Evolutionary conservation across 805 yeast genomes (phyloP).

Genomic region (Candida yuanshanica): DNA sequence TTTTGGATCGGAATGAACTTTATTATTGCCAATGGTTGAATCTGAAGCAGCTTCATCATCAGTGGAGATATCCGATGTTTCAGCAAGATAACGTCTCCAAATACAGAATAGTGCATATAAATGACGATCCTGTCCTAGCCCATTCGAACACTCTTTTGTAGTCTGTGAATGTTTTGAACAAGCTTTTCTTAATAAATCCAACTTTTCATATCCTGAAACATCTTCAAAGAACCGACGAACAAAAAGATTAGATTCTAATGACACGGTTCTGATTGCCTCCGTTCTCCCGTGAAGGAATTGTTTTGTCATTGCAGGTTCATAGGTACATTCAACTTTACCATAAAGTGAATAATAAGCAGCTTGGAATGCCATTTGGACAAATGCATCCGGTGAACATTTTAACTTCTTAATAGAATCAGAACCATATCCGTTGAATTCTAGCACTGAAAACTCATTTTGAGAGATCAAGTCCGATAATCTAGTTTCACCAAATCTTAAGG

Average conservation of each 20-base stretch:
- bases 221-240: constrained; percentile 81
- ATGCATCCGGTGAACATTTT: constrained; percentile 92
- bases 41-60: constrained; percentile 18
- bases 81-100: constrained; percentile 62
- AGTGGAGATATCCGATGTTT: constrained; percentile 8
- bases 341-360: constrained; percentile 88
- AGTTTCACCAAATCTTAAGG: constrained; percentile 87
- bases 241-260: constrained; percentile 71
- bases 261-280: constrained; percentile 84
- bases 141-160: constrained; percentile 64
- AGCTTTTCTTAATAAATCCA: constrained; percentile 54
- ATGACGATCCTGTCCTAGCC: constrained; percentile 91
- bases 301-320: constrained; percentile 96
- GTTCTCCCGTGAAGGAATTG: constrained; percentile 84
- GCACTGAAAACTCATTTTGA: constrained; percentile 80
- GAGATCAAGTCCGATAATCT: constrained; percentile 80
- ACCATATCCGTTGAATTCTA: constrained; percentile 69
- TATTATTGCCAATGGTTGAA: constrained; percentile 19
- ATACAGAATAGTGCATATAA: constrained; percentile 81
- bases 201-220: constrained; percentile 50
- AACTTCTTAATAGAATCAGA: constrained; percentile 72
- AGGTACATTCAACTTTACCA: constrained; percentile 89
- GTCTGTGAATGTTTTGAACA: constrained; percentile 64
- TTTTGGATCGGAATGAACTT: constrained; percentile 1
- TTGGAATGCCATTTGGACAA: constrained; percentile 89